Evolutionary conservation across 1,284 basidiomycete species (phyloP), one percentile per base, ranked within the genome.

Genomic region (Termitomyces sp.): DNA sequence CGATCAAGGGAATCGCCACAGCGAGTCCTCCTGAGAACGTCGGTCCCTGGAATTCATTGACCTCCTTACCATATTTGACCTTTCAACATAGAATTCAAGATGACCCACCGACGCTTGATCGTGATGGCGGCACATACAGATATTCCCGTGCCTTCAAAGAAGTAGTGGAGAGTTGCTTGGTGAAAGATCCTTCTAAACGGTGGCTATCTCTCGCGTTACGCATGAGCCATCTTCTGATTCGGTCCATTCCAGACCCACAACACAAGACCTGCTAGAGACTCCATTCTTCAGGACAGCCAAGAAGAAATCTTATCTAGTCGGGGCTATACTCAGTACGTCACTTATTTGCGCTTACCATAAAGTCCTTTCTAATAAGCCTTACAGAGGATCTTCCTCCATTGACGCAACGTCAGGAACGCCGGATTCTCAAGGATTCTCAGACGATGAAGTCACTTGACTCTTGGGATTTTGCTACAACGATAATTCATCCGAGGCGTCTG

Each of bases 131-230:
- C 9, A 72, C 77, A n/a, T 76, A 86, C 68, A 87, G 83, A 60
- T 95, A 93, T 67, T 88, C 88, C 10, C 83, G 83, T 53, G 79
- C 81, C 0, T 91, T 95, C 70, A 86, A 89, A 59, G 90, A 93
- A 53, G 77, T 93, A 49, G 78, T 94, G 4, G 83, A 87, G 44
- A 77, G 77, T n/a, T 95, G 92, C 66, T 75, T 95, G 40, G 76
- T 78, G 49, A 94, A 94, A 68, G 88, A 94, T 63, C 91, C 93
- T 3, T 72, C 79, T 11, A 80, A 82, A 64, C 77, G 92, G 79
- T 82, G 57, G n/a, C 54, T 40, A 18, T 33, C 45, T 18, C 42
- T 57, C 19, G 21, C 37, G 7, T 42, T 16, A 9, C 16, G 5
- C 6, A 18, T 38, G 18, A 46, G 28, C 18, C 30, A 8, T 35